phyloP scores from a whole-genome alignment of 2,329 filamentous ascomycete species.

The Ceratocystiopsis sp. region DNA sequence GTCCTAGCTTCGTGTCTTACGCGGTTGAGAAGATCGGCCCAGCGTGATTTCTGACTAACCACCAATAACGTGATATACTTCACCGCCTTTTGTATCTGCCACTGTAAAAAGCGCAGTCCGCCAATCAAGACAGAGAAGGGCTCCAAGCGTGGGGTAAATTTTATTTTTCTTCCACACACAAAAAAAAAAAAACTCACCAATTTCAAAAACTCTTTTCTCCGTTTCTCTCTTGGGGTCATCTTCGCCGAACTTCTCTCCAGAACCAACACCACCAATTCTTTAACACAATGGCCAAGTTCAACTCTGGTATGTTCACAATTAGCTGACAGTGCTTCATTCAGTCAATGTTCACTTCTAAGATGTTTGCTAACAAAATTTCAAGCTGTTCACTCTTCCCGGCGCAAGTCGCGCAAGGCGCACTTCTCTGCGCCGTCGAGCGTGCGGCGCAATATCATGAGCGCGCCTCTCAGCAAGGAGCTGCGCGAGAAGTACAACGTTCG shows the following conservation, averaged over 20 bases:
- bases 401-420: constrained; percentile 98
- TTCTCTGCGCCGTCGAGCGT: constrained; percentile 88
- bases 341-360: background rate
- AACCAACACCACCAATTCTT: constrained; percentile 2
- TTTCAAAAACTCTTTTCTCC: constrained; percentile 3
- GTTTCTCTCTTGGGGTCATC: background rate
- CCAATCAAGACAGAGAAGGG: constrained; percentile 2
- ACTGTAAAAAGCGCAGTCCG: background rate
- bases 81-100: constrained; percentile 4
- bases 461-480: constrained; percentile 89
- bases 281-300: constrained; percentile 10
- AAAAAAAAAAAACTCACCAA: constrained; percentile 5
- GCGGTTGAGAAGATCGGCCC: too few species aligned
- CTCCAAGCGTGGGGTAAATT: background rate
- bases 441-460: constrained; percentile 94
- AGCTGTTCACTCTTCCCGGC: constrained; percentile 67
- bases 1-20: background rate
- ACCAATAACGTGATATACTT: background rate
- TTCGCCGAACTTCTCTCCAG: constrained; percentile 2
- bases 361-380: constrained; percentile 9
- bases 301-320: constrained; percentile 8
- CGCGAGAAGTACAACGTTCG: constrained; percentile 98
- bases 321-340: background rate
- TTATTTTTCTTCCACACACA: constrained; percentile 2
- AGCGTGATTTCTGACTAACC: too few species aligned